Evolutionary conservation across 768 basidiomycete genomes (phyloP), one percentile per base, ranked within the genome.

Genomic region (Tremella yokohamensis): DNA sequence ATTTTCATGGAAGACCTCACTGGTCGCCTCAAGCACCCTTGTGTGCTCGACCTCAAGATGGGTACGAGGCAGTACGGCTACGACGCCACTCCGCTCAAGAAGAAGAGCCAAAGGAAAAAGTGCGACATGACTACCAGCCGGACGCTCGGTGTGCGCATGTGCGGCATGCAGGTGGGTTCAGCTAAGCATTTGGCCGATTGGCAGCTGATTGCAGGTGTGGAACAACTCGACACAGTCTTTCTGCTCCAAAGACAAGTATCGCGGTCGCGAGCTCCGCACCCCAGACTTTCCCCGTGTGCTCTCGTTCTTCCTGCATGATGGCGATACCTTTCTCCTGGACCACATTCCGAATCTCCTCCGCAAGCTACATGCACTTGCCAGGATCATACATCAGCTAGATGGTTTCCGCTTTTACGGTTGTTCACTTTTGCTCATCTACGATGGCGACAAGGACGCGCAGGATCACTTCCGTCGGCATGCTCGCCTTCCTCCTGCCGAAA

Each of bases 351-450:
- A 84, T 59, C 82, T 98, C 50, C 83, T 98, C 49, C 87, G 87
- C 73, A 96, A 97, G 79, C 80, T 99, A 16, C 93, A 93, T 73
- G 85, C 86, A n/a, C 84, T 99, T 49, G 93, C 94, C 22, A 84
- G 86, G 49, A 96, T 98, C 78, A 82, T 98, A 68, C 82, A 86
- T 73, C 84, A 87, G 8, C 80, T 99, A 60, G 88, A 87, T 67
- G 91, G 96, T n/a, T 99, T 89, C 79, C 85, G 96, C 49, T 98
- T 99, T 78, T 99, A 99, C 73, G 96, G 96, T 13, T 97, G 94
- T 78, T 91, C 89, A 63, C 83, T 99, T 47, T 84, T 99, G 52
- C 83, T 98, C 73, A 94, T 98, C 72, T 99, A 99, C 76, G 96
- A 99, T 72, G 96, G 96, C 40, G 93, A 98, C 73, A 82, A 80